Percentiles rank a stretch among this genome's conserved stretches.
Evolutionary conservation across 495 filamentous ascomycete species (phyloP).

Genomic region (Lichina pygmaea): DNA sequence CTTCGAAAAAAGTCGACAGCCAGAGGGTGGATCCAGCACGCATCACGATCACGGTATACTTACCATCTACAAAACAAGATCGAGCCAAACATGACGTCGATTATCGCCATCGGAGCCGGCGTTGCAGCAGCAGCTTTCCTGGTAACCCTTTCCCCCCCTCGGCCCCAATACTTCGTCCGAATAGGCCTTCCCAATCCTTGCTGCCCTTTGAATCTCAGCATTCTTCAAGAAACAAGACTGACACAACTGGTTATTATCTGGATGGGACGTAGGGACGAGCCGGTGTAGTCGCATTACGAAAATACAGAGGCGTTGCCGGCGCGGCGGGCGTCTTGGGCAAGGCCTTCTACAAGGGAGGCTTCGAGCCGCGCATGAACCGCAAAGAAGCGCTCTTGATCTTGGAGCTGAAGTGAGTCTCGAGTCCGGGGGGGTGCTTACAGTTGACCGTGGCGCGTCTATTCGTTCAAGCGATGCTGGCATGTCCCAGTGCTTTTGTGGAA

Average conservation of each 20-base stretch:
- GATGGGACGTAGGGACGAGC: constrained; percentile 42
- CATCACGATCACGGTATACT: too few relatives aligned
- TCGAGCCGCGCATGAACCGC: constrained; percentile 78
- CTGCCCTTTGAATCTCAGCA: too few relatives aligned
- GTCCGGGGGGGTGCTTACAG: background rate
- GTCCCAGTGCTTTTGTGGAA: too few relatives aligned
- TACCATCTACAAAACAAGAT: too few relatives aligned
- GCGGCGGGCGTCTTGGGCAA: constrained; percentile 49
- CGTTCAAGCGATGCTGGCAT: too few relatives aligned
- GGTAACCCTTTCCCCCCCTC: constrained; percentile 13
- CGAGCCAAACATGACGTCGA: constrained; percentile 37
- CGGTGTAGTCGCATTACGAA: constrained; percentile 63
- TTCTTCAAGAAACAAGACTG: too few relatives aligned
- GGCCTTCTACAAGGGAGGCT: constrained; percentile 85
- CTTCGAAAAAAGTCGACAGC: too few relatives aligned
- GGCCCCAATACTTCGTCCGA: too few relatives aligned
- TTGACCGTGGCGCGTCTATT: background rate
- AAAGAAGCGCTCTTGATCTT: constrained; percentile 80
- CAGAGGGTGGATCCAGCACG: too few relatives aligned
- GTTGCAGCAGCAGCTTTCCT: constrained; percentile 54
- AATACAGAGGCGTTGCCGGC: constrained; percentile 33
- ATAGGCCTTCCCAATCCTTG: too few relatives aligned
- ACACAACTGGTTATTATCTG: too few relatives aligned
- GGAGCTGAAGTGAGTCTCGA: constrained; percentile 45
- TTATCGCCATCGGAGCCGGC: constrained; percentile 52